Evolutionary conservation across 192 early-diverging fungal genomes (phyloP).

Genomic region (Backusella tarrabulga): DNA sequence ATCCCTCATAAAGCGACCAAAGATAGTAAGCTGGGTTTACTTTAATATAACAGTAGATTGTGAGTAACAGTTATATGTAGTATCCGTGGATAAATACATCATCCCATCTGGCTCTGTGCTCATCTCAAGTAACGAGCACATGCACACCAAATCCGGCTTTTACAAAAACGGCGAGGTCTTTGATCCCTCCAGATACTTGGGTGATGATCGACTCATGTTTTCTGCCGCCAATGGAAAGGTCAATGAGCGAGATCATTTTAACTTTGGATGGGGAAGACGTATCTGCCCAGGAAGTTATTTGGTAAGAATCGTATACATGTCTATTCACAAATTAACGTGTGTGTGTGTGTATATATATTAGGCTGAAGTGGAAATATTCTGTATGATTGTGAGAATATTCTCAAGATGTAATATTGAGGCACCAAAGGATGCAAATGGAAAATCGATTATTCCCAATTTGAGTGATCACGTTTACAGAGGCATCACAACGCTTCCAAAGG

Average conservation of each 20-base stretch:
- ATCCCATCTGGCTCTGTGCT: conserved; percentile 25
- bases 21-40: conserved; percentile 5
- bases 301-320: background rate
- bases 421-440: conserved; percentile 2
- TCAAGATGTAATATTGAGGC: background rate
- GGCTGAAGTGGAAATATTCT: conserved; percentile 1
- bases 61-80: background rate
- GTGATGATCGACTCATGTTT: background rate
- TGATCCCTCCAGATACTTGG: conserved; percentile 40
- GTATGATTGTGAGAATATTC: background rate
- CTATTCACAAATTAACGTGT: background rate
- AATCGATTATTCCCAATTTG: background rate
- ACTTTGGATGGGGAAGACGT: conserved; percentile 25
- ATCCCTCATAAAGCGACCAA: conserved; percentile 14
- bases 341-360: background rate
- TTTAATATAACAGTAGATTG: too few species aligned
- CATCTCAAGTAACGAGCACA: conserved; percentile 44
- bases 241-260: conserved; percentile 3
- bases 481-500: background rate
- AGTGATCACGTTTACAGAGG: background rate
- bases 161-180: conserved; percentile 46
- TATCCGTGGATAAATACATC: background rate
- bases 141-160: conserved; percentile 35
- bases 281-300: conserved; percentile 10
- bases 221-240: conserved; percentile 15